Evolutionary conservation across 2,329 filamentous ascomycete species (phyloP).

Genomic region (Pseudodiploospora longispora): DNA sequence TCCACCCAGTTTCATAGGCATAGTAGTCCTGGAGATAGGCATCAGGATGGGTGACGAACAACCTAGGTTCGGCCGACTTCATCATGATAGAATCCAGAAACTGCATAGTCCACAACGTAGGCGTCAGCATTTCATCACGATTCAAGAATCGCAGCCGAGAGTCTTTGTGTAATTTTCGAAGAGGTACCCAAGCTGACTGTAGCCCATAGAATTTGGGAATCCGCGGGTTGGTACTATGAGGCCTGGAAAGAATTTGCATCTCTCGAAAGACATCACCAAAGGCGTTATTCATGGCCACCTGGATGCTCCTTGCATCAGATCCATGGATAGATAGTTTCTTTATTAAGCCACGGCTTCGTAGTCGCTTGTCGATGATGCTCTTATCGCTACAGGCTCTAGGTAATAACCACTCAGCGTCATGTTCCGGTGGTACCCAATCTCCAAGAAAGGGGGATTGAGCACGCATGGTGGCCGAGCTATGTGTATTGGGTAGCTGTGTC

Average conservation of each 20-base stretch:
- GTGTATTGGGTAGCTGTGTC: conserved; percentile 45
- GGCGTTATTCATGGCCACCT: conserved; percentile 51
- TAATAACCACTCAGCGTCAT: conserved; percentile 53
- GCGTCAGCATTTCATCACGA: conserved; percentile 64
- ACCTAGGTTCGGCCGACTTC: conserved; percentile 57
- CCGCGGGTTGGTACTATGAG: conserved; percentile 17
- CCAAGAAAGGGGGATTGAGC: conserved; percentile 39
- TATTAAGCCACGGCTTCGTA: conserved; percentile 67
- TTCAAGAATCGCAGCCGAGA: conserved; percentile 63
- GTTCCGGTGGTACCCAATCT: conserved; percentile 37
- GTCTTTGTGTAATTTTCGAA: conserved; percentile 69
- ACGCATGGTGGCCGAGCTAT: conserved; percentile 35
- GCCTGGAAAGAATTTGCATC: conserved; percentile 28
- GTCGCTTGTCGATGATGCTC: conserved; percentile 57
- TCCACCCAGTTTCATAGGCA: conserved; percentile 51
- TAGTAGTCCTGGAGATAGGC: conserved; percentile 61
- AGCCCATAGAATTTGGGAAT: conserved; percentile 49
- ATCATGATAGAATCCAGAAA: conserved; percentile 69
- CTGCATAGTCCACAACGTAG: conserved; percentile 60
- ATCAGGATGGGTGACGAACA: conserved; percentile 69
- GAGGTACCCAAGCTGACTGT: conserved; percentile 61
- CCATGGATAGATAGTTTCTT: conserved; percentile 54
- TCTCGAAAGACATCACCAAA: conserved; percentile 51
- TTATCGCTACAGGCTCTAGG: conserved; percentile 60
- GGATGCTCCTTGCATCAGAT: conserved; percentile 59